These are phyloP conservation scores for Colletotrichum lindemuthianum DNA, from an alignment of 2,329 filamentous ascomycete genomes.

Conservation along the genomic window DNA sequence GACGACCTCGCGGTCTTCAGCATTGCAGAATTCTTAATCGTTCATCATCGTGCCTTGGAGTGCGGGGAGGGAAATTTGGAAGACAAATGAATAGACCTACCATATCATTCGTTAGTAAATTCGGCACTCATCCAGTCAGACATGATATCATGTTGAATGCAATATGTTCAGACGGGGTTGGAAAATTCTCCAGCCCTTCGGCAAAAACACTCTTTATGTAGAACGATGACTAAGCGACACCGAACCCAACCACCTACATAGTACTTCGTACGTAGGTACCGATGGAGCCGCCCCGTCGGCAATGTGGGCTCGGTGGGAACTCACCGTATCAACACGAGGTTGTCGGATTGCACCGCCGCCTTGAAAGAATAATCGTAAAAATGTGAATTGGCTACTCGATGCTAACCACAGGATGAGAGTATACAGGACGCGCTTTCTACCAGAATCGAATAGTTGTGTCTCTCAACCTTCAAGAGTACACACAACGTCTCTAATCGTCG, in stretches of 20 bases:
- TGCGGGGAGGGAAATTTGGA: conserved; percentile 44
- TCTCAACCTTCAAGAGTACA: conserved; percentile 40
- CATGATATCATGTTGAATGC: too few relatives aligned
- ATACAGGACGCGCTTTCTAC: conserved; percentile 35
- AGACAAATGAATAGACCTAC: conserved; percentile 40
- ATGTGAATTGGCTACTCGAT: conserved; percentile 18
- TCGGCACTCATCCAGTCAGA: too few relatives aligned
- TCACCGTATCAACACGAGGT: background rate
- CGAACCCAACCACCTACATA: background rate
- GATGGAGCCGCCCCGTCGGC: too few relatives aligned
- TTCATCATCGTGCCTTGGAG: conserved; percentile 40
- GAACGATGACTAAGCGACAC: conserved; percentile 22
- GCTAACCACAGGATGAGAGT: conserved; percentile 31
- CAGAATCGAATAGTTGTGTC: conserved; percentile 32
- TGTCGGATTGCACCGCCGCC: background rate
- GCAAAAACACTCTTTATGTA: conserved; percentile 10
- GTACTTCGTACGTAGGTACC: background rate
- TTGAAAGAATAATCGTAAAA: background rate
- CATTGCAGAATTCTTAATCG: conserved; percentile 60
- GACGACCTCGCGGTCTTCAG: conserved; percentile 46
- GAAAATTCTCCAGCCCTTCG: conserved; percentile 10
- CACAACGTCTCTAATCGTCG: conserved; percentile 27
- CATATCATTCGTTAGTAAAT: conserved; percentile 10
- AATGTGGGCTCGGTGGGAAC: background rate
- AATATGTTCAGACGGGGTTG: background rate